phyloP scores from a whole-genome alignment of 768 basidiomycete genomes.

The Lentinula boryana region DNA sequence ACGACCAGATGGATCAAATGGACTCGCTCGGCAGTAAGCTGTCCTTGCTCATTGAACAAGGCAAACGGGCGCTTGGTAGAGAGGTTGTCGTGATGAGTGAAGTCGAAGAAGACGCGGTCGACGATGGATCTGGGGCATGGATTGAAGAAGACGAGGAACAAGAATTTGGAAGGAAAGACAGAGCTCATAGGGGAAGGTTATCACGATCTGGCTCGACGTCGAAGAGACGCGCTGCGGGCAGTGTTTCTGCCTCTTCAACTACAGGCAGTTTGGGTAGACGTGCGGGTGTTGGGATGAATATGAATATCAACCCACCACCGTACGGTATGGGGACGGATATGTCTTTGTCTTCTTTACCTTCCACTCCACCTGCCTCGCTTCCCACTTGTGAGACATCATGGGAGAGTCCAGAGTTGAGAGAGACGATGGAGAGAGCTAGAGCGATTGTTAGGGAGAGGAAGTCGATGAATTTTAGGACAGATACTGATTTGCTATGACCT shows the following conservation, averaged over 20 bases:
- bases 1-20: conserved; percentile 42
- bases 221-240: conserved; percentile 6
- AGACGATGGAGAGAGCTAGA: conserved; percentile 68
- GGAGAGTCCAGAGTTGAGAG: conserved; percentile 62
- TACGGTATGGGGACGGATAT: conserved; percentile 8
- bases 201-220: conserved; percentile 11
- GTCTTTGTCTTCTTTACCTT: conserved; percentile 18
- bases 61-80: conserved; percentile 67
- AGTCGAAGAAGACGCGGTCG: conserved; percentile 65
- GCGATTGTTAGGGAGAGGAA: conserved; percentile 17
- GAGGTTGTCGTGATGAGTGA: conserved; percentile 80
- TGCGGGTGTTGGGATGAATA: neutral
- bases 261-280: neutral
- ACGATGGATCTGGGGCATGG: conserved; percentile 73
- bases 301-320: conserved; percentile 4
- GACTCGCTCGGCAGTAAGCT: conserved; percentile 78
- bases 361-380: conserved; percentile 12
- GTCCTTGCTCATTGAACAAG: conserved; percentile 66
- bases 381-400: conserved; percentile 35
- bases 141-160: conserved; percentile 49
- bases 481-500: neutral
- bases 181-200: neutral
- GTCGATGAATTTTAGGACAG: neutral
- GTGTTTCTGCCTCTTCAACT: neutral
- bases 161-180: neutral